Evolutionary conservation across 2,329 filamentous ascomycete genomes (phyloP), one percentile per base, ranked within the genome.

Genomic region (Sclerotiophoma versabilis): DNA sequence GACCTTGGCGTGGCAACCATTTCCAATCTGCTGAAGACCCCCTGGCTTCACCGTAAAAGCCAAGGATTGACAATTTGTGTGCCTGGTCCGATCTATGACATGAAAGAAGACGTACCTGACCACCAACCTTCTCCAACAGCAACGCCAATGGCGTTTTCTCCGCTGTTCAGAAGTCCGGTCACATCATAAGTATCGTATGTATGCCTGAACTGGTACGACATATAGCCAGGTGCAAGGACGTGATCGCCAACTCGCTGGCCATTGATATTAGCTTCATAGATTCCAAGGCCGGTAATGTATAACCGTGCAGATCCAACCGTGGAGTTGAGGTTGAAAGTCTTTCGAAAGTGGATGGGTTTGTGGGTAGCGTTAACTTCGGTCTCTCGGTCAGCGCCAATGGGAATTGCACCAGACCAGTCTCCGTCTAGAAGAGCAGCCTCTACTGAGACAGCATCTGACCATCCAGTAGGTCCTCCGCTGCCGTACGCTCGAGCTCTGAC

Each of bases 121-220:
- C 77, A 19, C 82, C 82, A 84, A 1, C 83, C 81, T 57, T 83
- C 80, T 2, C 73, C 80, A 19, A 83, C 72, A 12, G 75, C 72
- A 3, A 76, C 71, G 0, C 72, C 77, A 27, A 83, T 66, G 0
- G 67, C 69, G 59, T 83, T 83, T 0, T 60, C 36, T 1, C 64
- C 65, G 9, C n/a, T 26, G 8, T 25, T 14, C 7, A 45, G 8
- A 10, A 45, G 42, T 2, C 27, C n/a, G 4, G 52, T 23, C 3
- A 47, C 52, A 1, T 84, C 50, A 49, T 81, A 83, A 0, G 79
- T 81, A 49, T 85, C 77, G 54, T 85, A 87, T 1, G 76, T 71
- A n/a, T 81, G 76, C 0, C 83, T 75, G 39, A 79, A 68, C 0
- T 77, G 69, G 57, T 85, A 86, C 2, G 77, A 77, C 36, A 80